A percentile compares a stretch with the other conserved stretches of the same genome.
These are phyloP conservation scores for Hanseniaspora guilliermondii DNA, from an alignment of 805 yeast species.

Conservation along the genomic window DNA sequence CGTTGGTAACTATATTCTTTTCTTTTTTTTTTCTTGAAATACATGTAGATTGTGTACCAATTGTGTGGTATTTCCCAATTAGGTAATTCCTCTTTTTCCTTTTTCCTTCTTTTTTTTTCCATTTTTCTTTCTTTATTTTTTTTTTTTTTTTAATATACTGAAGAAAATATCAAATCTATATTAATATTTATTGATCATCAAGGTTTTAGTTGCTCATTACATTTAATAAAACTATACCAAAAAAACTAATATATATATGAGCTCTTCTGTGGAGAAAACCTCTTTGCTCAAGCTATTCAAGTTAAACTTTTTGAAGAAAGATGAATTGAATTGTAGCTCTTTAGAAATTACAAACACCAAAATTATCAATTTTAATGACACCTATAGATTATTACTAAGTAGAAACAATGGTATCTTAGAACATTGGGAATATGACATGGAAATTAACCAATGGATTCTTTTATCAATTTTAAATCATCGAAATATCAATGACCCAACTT, in stretches of 20 bases:
- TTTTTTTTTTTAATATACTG: too few relatives aligned
- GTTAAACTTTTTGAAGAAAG: conserved; percentile 9
- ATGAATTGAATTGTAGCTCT: conserved; percentile 1
- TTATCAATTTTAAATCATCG: conserved; percentile 50
- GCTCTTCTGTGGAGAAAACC: not conserved
- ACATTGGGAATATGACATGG: conserved; percentile 15
- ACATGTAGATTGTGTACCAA: too few relatives aligned
- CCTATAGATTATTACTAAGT: conserved; percentile 66
- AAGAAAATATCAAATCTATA: too few relatives aligned
- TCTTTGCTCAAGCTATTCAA: conserved; percentile 7
- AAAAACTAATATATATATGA: not conserved
- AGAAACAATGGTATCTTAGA: conserved; percentile 91
- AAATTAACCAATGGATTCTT: conserved; percentile 5
- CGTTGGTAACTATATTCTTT: too few relatives aligned
- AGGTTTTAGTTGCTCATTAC: not conserved
- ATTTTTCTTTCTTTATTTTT: too few relatives aligned
- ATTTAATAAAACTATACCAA: not conserved
- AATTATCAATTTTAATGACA: conserved; percentile 3
- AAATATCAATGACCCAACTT: conserved; percentile 53
- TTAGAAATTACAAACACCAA: conserved; percentile 11
- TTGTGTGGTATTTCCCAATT: too few relatives aligned
- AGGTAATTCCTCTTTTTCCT: too few relatives aligned
- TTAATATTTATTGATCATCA: too few relatives aligned
- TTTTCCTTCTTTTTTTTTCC: too few relatives aligned
- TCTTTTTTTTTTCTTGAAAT: too few relatives aligned